Evolutionary conservation across 2,329 filamentous ascomycete genomes (phyloP).

Genomic region (Pyrenochaeta sp.): DNA sequence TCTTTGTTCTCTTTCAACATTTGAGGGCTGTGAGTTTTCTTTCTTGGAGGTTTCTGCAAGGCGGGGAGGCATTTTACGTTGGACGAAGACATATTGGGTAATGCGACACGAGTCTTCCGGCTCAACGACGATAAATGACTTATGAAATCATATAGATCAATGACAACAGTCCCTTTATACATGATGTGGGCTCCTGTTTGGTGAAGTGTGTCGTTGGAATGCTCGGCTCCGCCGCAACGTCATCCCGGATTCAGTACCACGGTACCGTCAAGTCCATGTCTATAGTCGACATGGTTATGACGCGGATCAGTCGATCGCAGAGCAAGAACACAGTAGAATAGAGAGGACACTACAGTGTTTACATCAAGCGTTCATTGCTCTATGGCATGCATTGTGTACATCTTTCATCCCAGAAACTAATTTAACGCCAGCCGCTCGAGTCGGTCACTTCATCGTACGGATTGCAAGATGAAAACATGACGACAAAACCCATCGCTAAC

Average conservation of each 20-base stretch:
- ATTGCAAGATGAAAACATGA: slow-evolving; percentile 18
- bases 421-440: slow-evolving; percentile 13
- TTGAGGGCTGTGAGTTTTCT: too few species aligned
- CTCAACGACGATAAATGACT: background rate
- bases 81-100: background rate
- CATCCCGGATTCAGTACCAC: background rate
- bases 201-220: background rate
- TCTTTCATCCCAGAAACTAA: slow-evolving; percentile 4
- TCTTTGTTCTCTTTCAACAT: too few species aligned
- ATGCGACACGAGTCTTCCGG: background rate
- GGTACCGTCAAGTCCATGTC: background rate
- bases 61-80: background rate
- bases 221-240: background rate
- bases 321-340: background rate
- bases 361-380: slow-evolving; percentile 8
- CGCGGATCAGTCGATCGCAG: too few species aligned
- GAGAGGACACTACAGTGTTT: background rate
- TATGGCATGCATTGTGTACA: slow-evolving; percentile 8
- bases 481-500: slow-evolving; percentile 7
- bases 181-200: background rate
- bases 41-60: background rate
- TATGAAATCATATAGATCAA: background rate
- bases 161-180: background rate
- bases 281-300: too few species aligned
- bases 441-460: slow-evolving; percentile 7